A percentile compares a stretch with the other conserved stretches of the same genome.
phyloP scores from a whole-genome alignment of 1,284 basidiomycete genomes.

The Earliella scabrosa region DNA sequence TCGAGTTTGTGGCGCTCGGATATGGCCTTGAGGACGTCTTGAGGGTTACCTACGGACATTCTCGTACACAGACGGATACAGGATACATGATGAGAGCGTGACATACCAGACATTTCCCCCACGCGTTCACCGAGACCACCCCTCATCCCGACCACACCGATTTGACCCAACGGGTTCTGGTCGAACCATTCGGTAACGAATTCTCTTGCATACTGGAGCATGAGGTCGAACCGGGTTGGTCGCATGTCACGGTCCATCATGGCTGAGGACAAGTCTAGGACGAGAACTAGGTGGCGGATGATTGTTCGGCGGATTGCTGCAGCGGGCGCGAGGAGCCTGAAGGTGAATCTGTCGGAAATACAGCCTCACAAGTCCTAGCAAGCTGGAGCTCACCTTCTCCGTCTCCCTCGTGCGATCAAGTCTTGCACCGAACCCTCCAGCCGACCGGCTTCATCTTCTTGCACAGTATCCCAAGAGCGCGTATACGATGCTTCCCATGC shows the following conservation, averaged over 20 bases:
- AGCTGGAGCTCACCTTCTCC: slow-evolving; percentile 84
- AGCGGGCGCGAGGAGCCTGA: slow-evolving; percentile 78
- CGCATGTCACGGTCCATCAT: slow-evolving; percentile 98
- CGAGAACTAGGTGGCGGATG: slow-evolving; percentile 91
- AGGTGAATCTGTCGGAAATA: too few relatives aligned
- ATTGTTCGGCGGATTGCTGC: slow-evolving; percentile 93
- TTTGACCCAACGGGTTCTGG: slow-evolving; percentile 98
- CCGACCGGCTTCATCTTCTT: slow-evolving; percentile 94
- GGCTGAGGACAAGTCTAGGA: slow-evolving; percentile 88
- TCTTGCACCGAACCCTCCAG: slow-evolving; percentile 90
- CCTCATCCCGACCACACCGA: slow-evolving; percentile 91
- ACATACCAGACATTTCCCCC: slow-evolving; percentile 86
- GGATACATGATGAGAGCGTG: too few relatives aligned
- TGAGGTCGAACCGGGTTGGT: slow-evolving; percentile 89
- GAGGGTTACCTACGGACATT: slow-evolving; percentile 79
- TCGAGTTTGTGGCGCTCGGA: slow-evolving; percentile 89
- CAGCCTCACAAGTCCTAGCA: too few relatives aligned
- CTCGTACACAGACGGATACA: not conserved
- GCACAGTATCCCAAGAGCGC: slow-evolving; percentile 95
- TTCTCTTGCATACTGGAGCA: slow-evolving; percentile 86
- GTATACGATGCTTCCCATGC: slow-evolving; percentile 97
- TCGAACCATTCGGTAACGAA: slow-evolving; percentile 99
- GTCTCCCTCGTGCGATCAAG: slow-evolving; percentile 82
- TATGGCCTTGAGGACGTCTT: slow-evolving; percentile 88
- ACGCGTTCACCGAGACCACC: slow-evolving; percentile 87